Percentiles rank a stretch among this genome's conserved stretches.
Conservation (phyloP, 129 eudicot species). For the Flaveria bidentis region DNA sequence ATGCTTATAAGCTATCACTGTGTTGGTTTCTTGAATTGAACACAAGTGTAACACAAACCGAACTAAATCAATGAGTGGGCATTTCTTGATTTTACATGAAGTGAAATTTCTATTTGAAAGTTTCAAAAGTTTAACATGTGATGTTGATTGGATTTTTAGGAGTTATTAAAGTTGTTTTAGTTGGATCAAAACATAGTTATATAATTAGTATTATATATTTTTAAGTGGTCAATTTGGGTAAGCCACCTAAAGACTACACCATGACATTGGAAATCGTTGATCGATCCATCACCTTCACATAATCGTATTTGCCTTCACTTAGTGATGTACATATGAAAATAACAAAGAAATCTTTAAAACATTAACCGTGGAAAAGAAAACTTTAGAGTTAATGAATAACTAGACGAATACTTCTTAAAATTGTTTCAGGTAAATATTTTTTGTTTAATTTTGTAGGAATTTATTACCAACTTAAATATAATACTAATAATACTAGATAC, state of each 20-base stretch:
- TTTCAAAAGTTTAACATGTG: no score
- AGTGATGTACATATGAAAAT: neutral
- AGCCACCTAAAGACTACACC: neutral
- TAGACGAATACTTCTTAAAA: neutral
- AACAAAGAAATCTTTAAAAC: neutral
- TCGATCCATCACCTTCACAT: neutral
- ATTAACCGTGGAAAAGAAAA: neutral
- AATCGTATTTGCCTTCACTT: neutral
- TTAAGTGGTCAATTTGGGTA: neutral
- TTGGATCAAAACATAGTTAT: no score
- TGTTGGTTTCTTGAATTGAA: neutral
- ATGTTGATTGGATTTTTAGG: neutral
- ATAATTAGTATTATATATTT: no score
- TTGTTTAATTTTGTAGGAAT: no score
- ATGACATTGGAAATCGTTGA: neutral
- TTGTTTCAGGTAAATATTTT: neutral
- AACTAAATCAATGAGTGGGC: neutral
- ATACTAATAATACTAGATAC: no score
- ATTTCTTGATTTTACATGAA: no score
- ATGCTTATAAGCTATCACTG: no score
- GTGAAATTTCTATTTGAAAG: neutral
- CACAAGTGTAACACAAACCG: neutral
- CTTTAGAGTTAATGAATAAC: neutral
- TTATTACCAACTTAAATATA: no score
- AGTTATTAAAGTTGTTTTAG: neutral